Percentiles rank a stretch among this genome's conserved stretches.
phyloP scores from a whole-genome alignment of 495 filamentous ascomycete genomes.

The Xylaria bambusicola region DNA sequence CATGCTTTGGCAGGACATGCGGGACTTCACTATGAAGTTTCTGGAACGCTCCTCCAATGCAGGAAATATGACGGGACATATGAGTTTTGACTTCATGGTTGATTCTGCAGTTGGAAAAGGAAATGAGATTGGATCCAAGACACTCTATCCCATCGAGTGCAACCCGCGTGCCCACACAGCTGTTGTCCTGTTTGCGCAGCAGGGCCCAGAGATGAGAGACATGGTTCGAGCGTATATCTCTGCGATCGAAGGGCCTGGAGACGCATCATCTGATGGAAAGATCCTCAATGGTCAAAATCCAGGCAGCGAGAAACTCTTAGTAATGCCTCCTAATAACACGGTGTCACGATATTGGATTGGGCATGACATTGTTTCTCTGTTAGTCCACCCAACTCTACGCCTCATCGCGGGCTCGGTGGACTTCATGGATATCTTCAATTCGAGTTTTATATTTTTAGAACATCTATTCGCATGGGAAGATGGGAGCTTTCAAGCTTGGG shows the following conservation, averaged over 20 bases:
- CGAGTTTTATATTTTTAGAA: slow-evolving; percentile 29
- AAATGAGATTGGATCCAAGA: slow-evolving; percentile 24
- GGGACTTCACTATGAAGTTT: slow-evolving; percentile 60
- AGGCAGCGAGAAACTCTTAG: slow-evolving; percentile 10
- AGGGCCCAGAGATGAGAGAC: slow-evolving; percentile 32
- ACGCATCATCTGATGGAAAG: slow-evolving; percentile 12
- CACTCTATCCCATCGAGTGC: slow-evolving; percentile 62
- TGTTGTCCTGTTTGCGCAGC: slow-evolving; percentile 51
- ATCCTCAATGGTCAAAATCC: neutral
- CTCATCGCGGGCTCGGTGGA: slow-evolving; percentile 1
- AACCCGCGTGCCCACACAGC: slow-evolving; percentile 65
- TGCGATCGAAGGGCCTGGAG: slow-evolving; percentile 27
- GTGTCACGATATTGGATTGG: slow-evolving; percentile 58
- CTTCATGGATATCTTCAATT: slow-evolving; percentile 22
- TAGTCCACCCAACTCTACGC: slow-evolving; percentile 30
- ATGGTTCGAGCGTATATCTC: slow-evolving; percentile 42
- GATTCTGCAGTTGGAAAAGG: slow-evolving; percentile 25
- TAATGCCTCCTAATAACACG: slow-evolving; percentile 31
- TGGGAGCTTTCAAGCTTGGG: slow-evolving; percentile 60
- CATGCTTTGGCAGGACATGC: slow-evolving; percentile 58
- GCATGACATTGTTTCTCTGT: slow-evolving; percentile 56
- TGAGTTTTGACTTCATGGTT: slow-evolving; percentile 67
- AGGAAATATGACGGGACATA: slow-evolving; percentile 62
- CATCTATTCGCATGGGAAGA: slow-evolving; percentile 61
- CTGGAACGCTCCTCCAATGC: slow-evolving; percentile 45